Evolutionary conservation across 2,329 filamentous ascomycete genomes (phyloP).

Genomic region (Ascochyta clinopodiicola): DNA sequence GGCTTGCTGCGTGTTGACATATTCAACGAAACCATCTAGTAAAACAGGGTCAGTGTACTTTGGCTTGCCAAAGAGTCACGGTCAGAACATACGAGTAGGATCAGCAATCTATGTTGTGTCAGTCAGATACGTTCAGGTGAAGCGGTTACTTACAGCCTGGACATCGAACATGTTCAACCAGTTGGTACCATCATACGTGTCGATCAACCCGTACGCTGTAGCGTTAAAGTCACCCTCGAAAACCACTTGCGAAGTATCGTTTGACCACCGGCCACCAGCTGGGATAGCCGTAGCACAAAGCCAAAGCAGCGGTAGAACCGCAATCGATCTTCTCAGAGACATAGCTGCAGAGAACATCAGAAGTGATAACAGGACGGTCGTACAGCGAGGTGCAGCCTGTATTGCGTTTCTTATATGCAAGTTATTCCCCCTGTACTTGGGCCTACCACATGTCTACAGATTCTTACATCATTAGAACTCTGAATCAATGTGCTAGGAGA

Average conservation of each 20-base stretch:
- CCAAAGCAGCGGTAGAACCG: constrained; percentile 31
- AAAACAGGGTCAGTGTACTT: neutral
- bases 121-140: neutral
- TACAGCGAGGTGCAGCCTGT: constrained; percentile 2
- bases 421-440: neutral
- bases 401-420: constrained; percentile 2
- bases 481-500: neutral
- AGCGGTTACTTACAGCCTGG: constrained; percentile 29
- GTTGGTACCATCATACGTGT: constrained; percentile 48
- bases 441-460: neutral
- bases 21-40: constrained; percentile 48
- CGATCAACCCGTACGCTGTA: constrained; percentile 40
- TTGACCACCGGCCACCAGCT: constrained; percentile 29
- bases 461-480: neutral
- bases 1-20: constrained; percentile 42
- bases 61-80: neutral
- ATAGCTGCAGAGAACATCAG: constrained; percentile 14
- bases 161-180: constrained; percentile 48
- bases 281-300: constrained; percentile 22
- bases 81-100: constrained; percentile 38
- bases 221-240: constrained; percentile 12
- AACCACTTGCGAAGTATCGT: constrained; percentile 28
- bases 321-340: constrained; percentile 22
- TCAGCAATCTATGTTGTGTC: constrained; percentile 39
- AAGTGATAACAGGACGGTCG: neutral